Evolutionary conservation across 148 eudicot species (phyloP), one percentile per base, ranked within the genome.

Genomic region (Rhododendron griersonianum): DNA sequence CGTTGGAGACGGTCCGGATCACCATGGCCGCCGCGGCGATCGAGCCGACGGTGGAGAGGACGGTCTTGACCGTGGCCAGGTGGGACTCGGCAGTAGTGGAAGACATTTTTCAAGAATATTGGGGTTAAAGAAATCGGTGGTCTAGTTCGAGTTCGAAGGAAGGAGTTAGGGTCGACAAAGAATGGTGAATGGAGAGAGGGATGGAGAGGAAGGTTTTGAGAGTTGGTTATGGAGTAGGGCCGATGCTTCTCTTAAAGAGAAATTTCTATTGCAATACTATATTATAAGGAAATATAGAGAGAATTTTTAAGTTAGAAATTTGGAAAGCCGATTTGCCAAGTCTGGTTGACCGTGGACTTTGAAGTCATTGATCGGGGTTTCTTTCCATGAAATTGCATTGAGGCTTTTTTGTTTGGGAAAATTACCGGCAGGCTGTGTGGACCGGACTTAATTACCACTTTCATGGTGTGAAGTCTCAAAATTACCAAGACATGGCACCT

Each of bases 31-130:
- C 63, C 3, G 96, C 92, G 2, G 91, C 92, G n/a, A 86, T 10
- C 9, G 96, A 86, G 78, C 92, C 95, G 1, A 87, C 53, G 65
- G 91, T 85, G 84, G 94, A 86, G 63, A 93, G 85, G n/a, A 92
- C 57, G 37, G 94, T 85, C 74, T 88, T 89, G 77, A 90, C 88
- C 5, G 80, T 75, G 48, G 88, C 85, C 18, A 91, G 41, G 2
- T 83, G 86, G 85, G 89, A 88, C 45, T 86, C 87, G 0, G 69
- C 69, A 13, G 73, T 39, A 51, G 15, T 51, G 55, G 82, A 74
- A 59, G 85, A 75, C 83, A 78, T 85, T 18, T 57, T 50, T 50
- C 37, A 35, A 18, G 16, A 2, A 23, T 7, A 47, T 28, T 1
- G 55, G 37, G 28, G 14, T 69, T 25, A 11, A 11, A 69, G n/a